Conservation (phyloP, 2,329 filamentous ascomycete species). For the Epichloe gansuensis region DNA sequence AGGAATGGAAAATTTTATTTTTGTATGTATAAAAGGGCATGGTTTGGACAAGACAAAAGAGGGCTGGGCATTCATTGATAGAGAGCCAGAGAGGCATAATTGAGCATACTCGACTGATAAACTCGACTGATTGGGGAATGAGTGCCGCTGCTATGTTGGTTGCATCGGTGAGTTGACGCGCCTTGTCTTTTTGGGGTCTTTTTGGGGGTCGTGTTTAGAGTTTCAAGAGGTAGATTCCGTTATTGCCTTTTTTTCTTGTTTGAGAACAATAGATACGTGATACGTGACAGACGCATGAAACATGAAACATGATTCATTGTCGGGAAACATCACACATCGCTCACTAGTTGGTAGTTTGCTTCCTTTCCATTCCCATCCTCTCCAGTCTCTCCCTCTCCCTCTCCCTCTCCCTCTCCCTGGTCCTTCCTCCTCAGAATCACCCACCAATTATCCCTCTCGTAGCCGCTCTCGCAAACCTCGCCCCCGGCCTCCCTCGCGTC, state of each 20-base stretch:
- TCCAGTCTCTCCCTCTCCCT: background rate
- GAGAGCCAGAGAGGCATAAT: background rate
- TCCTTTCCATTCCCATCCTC: background rate
- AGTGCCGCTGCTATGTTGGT: background rate
- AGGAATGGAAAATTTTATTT: background rate
- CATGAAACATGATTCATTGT: too few species aligned
- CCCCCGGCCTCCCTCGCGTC: constrained; percentile 68
- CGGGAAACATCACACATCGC: too few species aligned
- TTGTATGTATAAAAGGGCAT: constrained; percentile 1
- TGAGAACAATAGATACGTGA: too few species aligned
- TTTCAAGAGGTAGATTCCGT: too few species aligned
- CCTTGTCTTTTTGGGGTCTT: too few species aligned
- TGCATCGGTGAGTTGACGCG: too few species aligned
- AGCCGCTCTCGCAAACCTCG: constrained; percentile 63
- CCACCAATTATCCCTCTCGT: constrained; percentile 99
- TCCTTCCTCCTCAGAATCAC: constrained; percentile 39
- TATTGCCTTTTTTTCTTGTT: too few species aligned
- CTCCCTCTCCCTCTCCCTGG: background rate
- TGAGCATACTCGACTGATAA: background rate
- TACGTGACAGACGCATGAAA: too few species aligned
- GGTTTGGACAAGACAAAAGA: constrained; percentile 1
- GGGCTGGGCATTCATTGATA: background rate
- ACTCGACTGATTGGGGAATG: background rate
- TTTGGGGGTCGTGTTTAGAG: too few species aligned
- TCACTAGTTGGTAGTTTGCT: background rate